Percentiles rank a stretch among this genome's conserved stretches.
Conservation (phyloP, 129 eudicot genomes). For the Mikania micrantha region DNA sequence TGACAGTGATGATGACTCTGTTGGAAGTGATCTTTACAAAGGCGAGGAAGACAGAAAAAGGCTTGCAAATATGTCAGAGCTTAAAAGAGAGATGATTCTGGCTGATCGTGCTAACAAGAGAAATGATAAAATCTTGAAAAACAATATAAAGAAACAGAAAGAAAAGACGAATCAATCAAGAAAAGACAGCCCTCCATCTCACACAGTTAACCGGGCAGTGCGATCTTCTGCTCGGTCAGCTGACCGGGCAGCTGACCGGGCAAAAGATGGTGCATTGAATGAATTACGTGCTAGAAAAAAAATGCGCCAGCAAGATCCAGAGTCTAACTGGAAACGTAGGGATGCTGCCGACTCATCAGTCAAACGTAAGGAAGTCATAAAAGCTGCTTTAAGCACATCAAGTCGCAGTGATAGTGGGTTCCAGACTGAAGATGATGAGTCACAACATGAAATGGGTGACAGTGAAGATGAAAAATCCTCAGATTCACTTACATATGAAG, state of each 20-base stretch:
- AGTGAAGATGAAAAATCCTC: constrained; percentile 54
- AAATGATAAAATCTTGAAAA: constrained; percentile 57
- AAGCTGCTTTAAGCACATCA: constrained; percentile 39
- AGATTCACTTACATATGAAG: constrained; percentile 59
- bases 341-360: constrained; percentile 44
- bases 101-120: constrained; percentile 60
- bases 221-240: constrained; percentile 70
- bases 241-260: constrained; percentile 59
- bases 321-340: constrained; percentile 32
- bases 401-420: constrained; percentile 55
- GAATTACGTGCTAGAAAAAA: constrained; percentile 45
- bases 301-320: constrained; percentile 57
- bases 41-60: constrained; percentile 66
- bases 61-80: constrained; percentile 73
- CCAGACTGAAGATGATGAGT: constrained; percentile 67
- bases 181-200: constrained; percentile 56
- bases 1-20: constrained; percentile 78
- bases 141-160: constrained; percentile 46
- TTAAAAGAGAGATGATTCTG: constrained; percentile 71
- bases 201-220: constrained; percentile 42
- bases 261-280: constrained; percentile 54
- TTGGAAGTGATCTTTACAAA: constrained; percentile 85
- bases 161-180: constrained; percentile 44
- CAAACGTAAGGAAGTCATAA: constrained; percentile 40
- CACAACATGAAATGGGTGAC: constrained; percentile 46